Base-by-base conservation (phyloP, 2,329 filamentous ascomycete genomes). In the Cercospora zeina region DNA sequence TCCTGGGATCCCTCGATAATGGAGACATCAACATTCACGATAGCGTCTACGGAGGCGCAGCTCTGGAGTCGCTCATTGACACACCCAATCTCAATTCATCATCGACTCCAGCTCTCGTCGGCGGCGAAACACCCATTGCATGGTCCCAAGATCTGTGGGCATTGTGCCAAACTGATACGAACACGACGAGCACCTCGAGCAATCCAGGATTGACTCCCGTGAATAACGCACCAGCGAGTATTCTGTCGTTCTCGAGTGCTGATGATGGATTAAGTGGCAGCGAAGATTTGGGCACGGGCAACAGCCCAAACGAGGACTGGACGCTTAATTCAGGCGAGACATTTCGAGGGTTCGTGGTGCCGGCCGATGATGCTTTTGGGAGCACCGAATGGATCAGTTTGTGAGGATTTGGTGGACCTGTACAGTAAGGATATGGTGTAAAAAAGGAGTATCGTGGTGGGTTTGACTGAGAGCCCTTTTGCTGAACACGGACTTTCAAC, bases 21-120 rank as follows among this genome's bases (percentile, higher is more conserved):
- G 90, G 90, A 0, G 84, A 88, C 67, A 85, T 87, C 58, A 96
- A 93, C 71, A 88, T 96, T n/a, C 95, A 91, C 75, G 88, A 91
- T 71, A 88, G 87, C 42, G 91, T 91, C 59, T 92, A 92, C 68
- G 89, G 89, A 37, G 89, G 89, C 0, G 82, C 83, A 9, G 81
- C 80, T 7, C 75, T 76, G 42, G 73, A 76, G 24, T 69, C 76
- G 79, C 64, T 78, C 3, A 73, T 82, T 33, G 77, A 81, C 34
- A 59, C 61, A 4, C 76, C 81, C 10, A 76, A 81, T 16, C 72
- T 79, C 66, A 69, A 59, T 66, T 69, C 58, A 62, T 64, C 58
- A 62, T 65, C 61, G 67, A 72, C 33, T 65, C 33, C 64, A 21
- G 60, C 62, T 70, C 49, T 66, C 16, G 39, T 49, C 7, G 56